Base-by-base conservation (phyloP, 2,329 filamentous ascomycete species). In the Graphilbum ipis-grandicollis region DNA sequence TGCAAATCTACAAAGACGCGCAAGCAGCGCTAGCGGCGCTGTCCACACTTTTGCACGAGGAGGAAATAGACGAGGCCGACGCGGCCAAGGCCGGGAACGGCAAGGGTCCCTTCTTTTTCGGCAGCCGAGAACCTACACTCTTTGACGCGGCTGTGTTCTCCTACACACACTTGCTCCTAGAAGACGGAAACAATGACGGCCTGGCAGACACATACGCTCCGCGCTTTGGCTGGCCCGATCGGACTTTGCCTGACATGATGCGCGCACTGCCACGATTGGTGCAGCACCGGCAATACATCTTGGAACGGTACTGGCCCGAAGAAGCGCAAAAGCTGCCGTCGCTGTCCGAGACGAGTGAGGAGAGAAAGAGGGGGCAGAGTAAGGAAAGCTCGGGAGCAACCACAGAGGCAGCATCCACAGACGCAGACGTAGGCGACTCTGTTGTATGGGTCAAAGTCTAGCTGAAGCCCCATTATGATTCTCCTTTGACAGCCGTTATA, bases 91-190 rank as follows among this genome's bases (percentile, higher is more conserved):
- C 37, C 6, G 53, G 48, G 6, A 47, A 53, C 10, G 47, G 51
- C 21, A 13, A 14, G n/a, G 19, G n/a, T 5, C 18, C 19, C 32
- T 38, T 34, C 29, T 72, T 72, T 51, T 69, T 69, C 39, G 60
- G 51, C 19, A 81, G 86, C 0, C 71, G 73, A 35, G 54, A 22
- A 52, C 83, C 88, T 0, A 73, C 75, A 0, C 51, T 88, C 19
- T 88, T 96, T 47, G 90, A 98, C 56, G 86, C 88, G 7, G 75
- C 73, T 37, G 71, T 96, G 2, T 96, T 94, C 57, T 76, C 84
- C 4, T 98, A 94, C 55, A 86, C 82, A 0, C 74, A 92, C 54
- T 60, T 93, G 35, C 62, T 96, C 36, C 57, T 93, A 36, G 73
- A 80, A 74, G 28, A 21, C 18, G 33, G 25, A n/a, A 15, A 37